Evolutionary conservation across 441 rosid genomes (phyloP).

Genomic region (Gossypium aridum): DNA sequence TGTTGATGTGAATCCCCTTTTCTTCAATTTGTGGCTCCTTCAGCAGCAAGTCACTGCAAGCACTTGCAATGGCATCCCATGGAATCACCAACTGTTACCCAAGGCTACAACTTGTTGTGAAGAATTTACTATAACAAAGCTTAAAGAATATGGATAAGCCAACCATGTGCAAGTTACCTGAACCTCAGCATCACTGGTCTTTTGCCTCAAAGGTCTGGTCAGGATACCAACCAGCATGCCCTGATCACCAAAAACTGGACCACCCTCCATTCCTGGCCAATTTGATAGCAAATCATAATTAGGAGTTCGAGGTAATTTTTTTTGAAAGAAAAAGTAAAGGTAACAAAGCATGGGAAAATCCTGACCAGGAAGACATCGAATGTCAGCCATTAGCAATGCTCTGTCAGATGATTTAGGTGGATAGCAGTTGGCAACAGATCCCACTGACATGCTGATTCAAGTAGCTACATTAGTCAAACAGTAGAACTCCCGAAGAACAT

Average conservation of each 20-base stretch:
- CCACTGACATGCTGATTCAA: conserved; percentile 67
- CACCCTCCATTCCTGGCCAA: conserved; percentile 81
- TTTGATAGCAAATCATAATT: conserved; percentile 15
- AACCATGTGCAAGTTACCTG: conserved; percentile 59
- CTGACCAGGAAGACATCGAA: conserved; percentile 93
- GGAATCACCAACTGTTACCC: conserved; percentile 98
- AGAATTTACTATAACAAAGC: conserved; percentile 38
- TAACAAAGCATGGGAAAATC: conserved; percentile 18
- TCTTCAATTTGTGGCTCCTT: conserved; percentile 51
- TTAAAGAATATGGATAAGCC: conserved; percentile 18
- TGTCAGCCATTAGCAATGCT: conserved; percentile 87
- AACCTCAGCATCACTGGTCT: conserved; percentile 73
- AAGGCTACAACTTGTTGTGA: conserved; percentile 75
- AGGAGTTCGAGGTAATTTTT: conserved; percentile 14
- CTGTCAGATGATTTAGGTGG: conserved; percentile 50
- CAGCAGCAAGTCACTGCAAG: conserved; percentile 76
- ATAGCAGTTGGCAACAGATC: conserved; percentile 75
- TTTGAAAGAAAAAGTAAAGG: conserved; percentile 8
- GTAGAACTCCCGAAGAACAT: background rate
- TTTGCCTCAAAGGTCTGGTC: conserved; percentile 79
- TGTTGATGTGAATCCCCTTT: conserved; percentile 31
- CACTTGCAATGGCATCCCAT: conserved; percentile 92
- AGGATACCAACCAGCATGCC: conserved; percentile 66
- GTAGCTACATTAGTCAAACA: conserved; percentile 16
- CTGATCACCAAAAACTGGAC: conserved; percentile 70